Base-by-base conservation (phyloP, 495 filamentous ascomycete species). In the Mytilinidion resinicola region DNA sequence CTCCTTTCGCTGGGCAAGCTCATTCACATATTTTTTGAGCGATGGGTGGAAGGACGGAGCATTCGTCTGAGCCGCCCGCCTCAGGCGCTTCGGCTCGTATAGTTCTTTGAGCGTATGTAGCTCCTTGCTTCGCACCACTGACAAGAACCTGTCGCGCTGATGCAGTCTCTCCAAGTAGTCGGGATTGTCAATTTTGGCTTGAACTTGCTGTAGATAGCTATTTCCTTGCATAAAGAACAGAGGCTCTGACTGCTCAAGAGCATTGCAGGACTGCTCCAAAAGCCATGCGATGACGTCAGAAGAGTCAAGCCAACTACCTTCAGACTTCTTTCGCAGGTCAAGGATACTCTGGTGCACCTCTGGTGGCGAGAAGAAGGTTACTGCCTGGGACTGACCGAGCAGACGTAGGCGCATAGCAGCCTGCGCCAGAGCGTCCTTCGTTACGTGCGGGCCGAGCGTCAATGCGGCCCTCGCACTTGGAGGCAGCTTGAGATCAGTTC, bases 391-490 rank as follows among this genome's bases (percentile, higher is more conserved):
- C 15, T 43, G 52, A 0, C 54, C 59, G 1, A 68, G 53, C 41
- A 54, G 53, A 7, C 65, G 46, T 10, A 69, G 39, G 50, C 65
- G 39, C 65, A 69, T 69, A 15, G 67, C 65, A 37, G 67, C 62
- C 80, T 91, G 88, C 0, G 87, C 85, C 4, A 85, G 67, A 37
- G 79, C 77, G 51, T 90, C 86, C 61, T 90, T 90, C 0, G 84
- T 85, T 7, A 85, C 69, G 15, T 74, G 72, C 0, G 81, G 75
- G 0, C 86, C 85, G 0, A 91, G 72, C 0, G 84, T 90, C n/a
- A 92, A 78, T 4, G 84, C 85, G 4, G 82, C 88, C 9, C 78
- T 67, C 53, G 82, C 83, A 11, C 73, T 35, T 0, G 56, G 55
- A 0, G 87, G 87, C 10, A 92, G 63, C 59, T 78, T 84, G 9